These are phyloP conservation scores for Dillenia turbinata DNA, from an alignment of 164 flowering plant genomes.

Conservation along the genomic window DNA sequence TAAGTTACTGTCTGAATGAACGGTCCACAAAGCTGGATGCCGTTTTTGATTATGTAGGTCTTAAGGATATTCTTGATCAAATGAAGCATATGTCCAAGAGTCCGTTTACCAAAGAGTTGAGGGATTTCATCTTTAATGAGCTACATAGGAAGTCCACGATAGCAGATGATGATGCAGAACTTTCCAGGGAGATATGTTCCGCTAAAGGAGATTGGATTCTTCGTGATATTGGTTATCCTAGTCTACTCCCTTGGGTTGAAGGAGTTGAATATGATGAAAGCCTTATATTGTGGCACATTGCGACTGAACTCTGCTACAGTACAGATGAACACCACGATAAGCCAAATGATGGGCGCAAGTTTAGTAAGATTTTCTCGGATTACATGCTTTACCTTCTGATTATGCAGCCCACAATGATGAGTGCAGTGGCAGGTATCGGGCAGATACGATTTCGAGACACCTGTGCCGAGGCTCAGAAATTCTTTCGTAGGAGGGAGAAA, in stretches of 20 bases:
- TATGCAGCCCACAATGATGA: slow-evolving; percentile 31
- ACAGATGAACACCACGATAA: no score
- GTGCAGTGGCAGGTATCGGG: slow-evolving; percentile 34
- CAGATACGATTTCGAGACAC: slow-evolving; percentile 35
- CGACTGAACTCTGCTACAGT: slow-evolving; percentile 24
- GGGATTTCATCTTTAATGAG: slow-evolving; percentile 24
- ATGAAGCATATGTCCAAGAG: slow-evolving; percentile 6
- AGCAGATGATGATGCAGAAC: slow-evolving; percentile 15
- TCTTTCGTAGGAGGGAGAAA: slow-evolving; percentile 9
- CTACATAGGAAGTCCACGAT: slow-evolving; percentile 17
- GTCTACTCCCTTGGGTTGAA: slow-evolving; percentile 4
- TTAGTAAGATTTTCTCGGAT: slow-evolving; percentile 23
- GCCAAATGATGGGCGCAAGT: background rate
- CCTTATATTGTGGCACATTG: slow-evolving; percentile 33
- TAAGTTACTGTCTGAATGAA: slow-evolving; percentile 17
- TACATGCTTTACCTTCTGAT: slow-evolving; percentile 42
- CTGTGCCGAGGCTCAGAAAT: slow-evolving; percentile 31
- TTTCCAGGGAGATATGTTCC: slow-evolving; percentile 20
- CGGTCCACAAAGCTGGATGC: background rate
- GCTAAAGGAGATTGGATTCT: slow-evolving; percentile 15
- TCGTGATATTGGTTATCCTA: no score
- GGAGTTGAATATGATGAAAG: slow-evolving; percentile 19
- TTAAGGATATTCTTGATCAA: slow-evolving; percentile 14
- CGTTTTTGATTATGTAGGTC: slow-evolving; percentile 4
- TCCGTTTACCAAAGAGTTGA: slow-evolving; percentile 9